Evolutionary conservation across 441 rosid genomes (phyloP).

Genomic region (Euphorbia celastroides): DNA sequence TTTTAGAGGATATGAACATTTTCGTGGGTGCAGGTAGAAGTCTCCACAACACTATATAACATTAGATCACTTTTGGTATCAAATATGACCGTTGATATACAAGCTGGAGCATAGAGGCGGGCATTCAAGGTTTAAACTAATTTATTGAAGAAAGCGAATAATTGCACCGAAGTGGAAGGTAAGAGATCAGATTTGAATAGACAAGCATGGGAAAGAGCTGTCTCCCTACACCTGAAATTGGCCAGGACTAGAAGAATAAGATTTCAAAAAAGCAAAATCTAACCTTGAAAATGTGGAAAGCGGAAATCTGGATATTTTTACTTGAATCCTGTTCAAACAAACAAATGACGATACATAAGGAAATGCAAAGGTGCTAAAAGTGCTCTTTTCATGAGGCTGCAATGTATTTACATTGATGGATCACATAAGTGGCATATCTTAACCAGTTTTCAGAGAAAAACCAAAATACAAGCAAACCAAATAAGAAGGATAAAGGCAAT

Average conservation of each 20-base stretch:
- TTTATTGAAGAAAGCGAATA: no score
- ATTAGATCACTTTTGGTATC: not conserved
- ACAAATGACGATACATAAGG: constrained; percentile 9
- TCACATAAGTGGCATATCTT: not conserved
- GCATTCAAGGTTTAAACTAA: no score
- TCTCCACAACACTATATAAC: not conserved
- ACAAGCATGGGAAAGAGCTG: not conserved
- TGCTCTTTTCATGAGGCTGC: not conserved
- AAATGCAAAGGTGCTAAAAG: not conserved
- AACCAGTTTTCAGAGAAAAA: not conserved
- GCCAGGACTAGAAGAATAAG: constrained; percentile 1
- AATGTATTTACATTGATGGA: not conserved
- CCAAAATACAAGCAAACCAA: not conserved
- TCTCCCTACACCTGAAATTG: not conserved
- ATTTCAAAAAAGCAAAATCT: constrained; percentile 15
- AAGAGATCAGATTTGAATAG: not conserved
- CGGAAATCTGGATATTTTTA: constrained; percentile 85
- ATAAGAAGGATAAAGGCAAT: not conserved
- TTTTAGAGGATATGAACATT: no score
- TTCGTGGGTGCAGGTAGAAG: no score
- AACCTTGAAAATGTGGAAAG: constrained; percentile 98
- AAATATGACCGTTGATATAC: not conserved
- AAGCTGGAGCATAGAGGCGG: not conserved
- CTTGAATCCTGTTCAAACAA: constrained; percentile 72
- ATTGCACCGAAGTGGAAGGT: not conserved